Conservation (phyloP, 176 grass and related monocot species). For the Carex kokanica region DNA sequence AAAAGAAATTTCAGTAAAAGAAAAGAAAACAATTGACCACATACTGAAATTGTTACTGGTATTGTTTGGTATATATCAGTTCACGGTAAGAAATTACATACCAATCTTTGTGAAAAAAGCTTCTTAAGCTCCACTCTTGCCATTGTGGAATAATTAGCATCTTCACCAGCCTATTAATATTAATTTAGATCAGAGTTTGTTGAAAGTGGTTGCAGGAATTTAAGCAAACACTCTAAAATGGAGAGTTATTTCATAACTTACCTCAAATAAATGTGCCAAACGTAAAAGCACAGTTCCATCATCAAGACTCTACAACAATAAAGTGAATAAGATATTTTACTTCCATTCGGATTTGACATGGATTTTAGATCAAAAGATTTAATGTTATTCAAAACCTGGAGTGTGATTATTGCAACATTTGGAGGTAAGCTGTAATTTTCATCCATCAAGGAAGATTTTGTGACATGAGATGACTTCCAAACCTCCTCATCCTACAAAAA, state of each 20-base stretch:
- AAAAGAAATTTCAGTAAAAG: background rate
- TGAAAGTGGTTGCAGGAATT: background rate
- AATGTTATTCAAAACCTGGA: conserved; percentile 49
- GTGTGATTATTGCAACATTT: conserved; percentile 80
- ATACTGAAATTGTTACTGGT: background rate
- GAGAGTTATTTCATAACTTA: conserved; percentile 3
- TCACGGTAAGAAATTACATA: conserved; percentile 20
- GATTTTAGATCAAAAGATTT: background rate
- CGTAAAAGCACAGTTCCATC: conserved; percentile 74
- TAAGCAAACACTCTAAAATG: background rate
- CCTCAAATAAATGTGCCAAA: conserved; percentile 79
- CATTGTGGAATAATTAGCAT: conserved; percentile 54
- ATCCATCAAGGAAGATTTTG: conserved; percentile 51
- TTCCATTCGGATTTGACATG: background rate
- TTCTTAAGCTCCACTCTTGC: conserved; percentile 59
- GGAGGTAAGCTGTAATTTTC: conserved; percentile 71
- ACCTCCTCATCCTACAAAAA: conserved; percentile 49
- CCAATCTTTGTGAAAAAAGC: conserved; percentile 53
- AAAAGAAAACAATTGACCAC: background rate
- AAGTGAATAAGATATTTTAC: background rate
- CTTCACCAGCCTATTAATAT: conserved; percentile 50
- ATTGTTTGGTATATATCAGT: background rate
- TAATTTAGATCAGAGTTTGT: background rate
- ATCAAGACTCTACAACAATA: conserved; percentile 57
- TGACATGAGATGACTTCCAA: conserved; percentile 59